These are phyloP conservation scores for Ascochyta clinopodiicola DNA, from an alignment of 2,329 filamentous ascomycete species.

Conservation along the genomic window DNA sequence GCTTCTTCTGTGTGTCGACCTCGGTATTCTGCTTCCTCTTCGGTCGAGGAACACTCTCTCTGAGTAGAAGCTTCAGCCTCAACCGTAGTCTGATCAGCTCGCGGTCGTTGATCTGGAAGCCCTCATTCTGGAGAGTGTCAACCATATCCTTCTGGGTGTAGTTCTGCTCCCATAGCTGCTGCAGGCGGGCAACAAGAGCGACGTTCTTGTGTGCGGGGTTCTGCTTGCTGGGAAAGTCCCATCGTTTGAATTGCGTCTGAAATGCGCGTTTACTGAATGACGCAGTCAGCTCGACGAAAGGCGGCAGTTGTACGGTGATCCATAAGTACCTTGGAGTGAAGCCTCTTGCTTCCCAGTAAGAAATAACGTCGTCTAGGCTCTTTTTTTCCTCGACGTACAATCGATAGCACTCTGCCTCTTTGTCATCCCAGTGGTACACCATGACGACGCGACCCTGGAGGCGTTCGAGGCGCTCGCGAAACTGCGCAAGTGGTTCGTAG, in stretches of 20 bases:
- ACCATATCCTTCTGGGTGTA: slow-evolving; percentile 76
- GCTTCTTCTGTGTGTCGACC: slow-evolving; percentile 16
- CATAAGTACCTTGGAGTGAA: slow-evolving; percentile 71
- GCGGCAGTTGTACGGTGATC: slow-evolving; percentile 31
- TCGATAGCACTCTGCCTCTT: slow-evolving; percentile 69
- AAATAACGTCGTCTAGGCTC: slow-evolving; percentile 76
- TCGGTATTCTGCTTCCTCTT: slow-evolving; percentile 52
- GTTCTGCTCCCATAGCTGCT: slow-evolving; percentile 80
- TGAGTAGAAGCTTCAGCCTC: slow-evolving; percentile 71
- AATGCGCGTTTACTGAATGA: slow-evolving; percentile 72
- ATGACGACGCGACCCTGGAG: slow-evolving; percentile 14
- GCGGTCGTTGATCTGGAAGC: slow-evolving; percentile 73
- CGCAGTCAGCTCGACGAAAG: slow-evolving; percentile 2
- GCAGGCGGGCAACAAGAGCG: slow-evolving; percentile 70
- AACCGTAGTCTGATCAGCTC: slow-evolving; percentile 73
- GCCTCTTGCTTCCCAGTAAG: slow-evolving; percentile 66
- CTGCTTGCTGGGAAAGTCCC: slow-evolving; percentile 79
- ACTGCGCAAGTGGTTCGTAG: slow-evolving; percentile 29
- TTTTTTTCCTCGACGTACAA: slow-evolving; percentile 80
- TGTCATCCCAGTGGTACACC: slow-evolving; percentile 70
- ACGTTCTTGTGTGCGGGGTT: slow-evolving; percentile 74
- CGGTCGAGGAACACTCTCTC: slow-evolving; percentile 59
- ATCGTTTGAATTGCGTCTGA: slow-evolving; percentile 77
- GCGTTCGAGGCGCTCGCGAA: background rate
- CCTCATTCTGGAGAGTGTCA: slow-evolving; percentile 71